A percentile compares a stretch with the other conserved stretches of the same genome.
Conservation (phyloP, 2,329 filamentous ascomycete genomes). For the Aspergillus ruber region DNA sequence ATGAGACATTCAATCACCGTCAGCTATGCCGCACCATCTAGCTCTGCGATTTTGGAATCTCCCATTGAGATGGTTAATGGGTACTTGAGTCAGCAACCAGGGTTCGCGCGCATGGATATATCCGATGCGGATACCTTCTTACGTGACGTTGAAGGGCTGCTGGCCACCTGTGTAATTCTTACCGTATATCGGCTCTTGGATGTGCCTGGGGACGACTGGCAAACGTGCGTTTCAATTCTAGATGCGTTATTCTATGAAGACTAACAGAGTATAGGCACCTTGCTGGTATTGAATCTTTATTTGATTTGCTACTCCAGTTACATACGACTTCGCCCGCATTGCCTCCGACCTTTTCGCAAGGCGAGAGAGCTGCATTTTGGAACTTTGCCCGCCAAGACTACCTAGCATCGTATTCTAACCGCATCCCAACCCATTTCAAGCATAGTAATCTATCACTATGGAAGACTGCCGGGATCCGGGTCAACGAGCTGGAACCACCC, state of each 20-base stretch:
- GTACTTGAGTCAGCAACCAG: slow-evolving; percentile 15
- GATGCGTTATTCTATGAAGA: background rate
- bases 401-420: slow-evolving; percentile 55
- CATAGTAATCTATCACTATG: slow-evolving; percentile 53
- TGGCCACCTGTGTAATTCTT: slow-evolving; percentile 56
- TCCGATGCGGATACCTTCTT: slow-evolving; percentile 17
- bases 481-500: slow-evolving; percentile 16
- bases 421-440: slow-evolving; percentile 51
- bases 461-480: slow-evolving; percentile 53
- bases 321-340: slow-evolving; percentile 8
- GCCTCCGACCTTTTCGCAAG: slow-evolving; percentile 39
- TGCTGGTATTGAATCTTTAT: slow-evolving; percentile 53
- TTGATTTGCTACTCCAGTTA: slow-evolving; percentile 40
- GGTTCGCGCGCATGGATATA: slow-evolving; percentile 5
- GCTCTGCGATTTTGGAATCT: slow-evolving; percentile 23
- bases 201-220: slow-evolving; percentile 54
- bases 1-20: slow-evolving; percentile 33
- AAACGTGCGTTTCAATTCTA: slow-evolving; percentile 27
- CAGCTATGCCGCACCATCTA: slow-evolving; percentile 23
- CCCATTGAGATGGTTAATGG: slow-evolving; percentile 23
- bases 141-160: slow-evolving; percentile 50
- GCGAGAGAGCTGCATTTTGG: slow-evolving; percentile 55
- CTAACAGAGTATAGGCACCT: slow-evolving; percentile 43
- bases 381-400: slow-evolving; percentile 59
- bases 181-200: slow-evolving; percentile 60